Base-by-base conservation (phyloP, 345 rosid species). In the Gossypium sturtianum region DNA sequence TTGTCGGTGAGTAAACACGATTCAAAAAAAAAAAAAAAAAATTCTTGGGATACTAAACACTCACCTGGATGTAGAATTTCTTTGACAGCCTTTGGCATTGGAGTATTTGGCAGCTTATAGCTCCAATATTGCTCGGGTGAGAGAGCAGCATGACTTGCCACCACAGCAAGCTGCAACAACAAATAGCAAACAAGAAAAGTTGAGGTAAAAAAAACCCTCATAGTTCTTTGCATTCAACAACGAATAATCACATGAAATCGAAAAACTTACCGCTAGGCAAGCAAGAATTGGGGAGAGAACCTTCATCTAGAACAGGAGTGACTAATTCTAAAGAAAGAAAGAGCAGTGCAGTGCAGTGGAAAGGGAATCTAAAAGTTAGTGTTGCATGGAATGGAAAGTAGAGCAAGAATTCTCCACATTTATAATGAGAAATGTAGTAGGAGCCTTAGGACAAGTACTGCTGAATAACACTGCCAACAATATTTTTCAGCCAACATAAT, bases 51-150 rank as follows among this genome's bases (percentile, higher is more conserved):
- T 52, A 34, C 9, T 57, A n/a, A 45, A 51, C 47, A 75, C 78
- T 58, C 9, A 84, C 86, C 87, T 17, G 84, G 84, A 11, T 79
- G 77, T 49, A 90, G 76, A 66, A 84, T 86, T 70, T 83, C 84
- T 58, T 63, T 71, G 75, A 89, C 76, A 45, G 84, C 78, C 74
- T 86, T 81, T 44, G 97, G 93, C 90, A 87, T 85, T 1, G 84
- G 85, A 17, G 91, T 82, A 80, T 84, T 86, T 2, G 91, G 93
- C 75, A 91, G 65, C 66, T 75, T 77, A 22, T 81, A 54, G 2
- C 86, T 79, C 97, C 97, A 91, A 76, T 89, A 89, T 22, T 66
- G 70, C 59, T 87, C 84, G 11, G 89, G 90, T 22, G 87, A 59
- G 9, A 78, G 9, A 25, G 79, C 86, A 57, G 91, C 97, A 68